phyloP scores from a whole-genome alignment of 225 moss, liverwort and hornwort genomes.

The Physcomitrium patens region DNA sequence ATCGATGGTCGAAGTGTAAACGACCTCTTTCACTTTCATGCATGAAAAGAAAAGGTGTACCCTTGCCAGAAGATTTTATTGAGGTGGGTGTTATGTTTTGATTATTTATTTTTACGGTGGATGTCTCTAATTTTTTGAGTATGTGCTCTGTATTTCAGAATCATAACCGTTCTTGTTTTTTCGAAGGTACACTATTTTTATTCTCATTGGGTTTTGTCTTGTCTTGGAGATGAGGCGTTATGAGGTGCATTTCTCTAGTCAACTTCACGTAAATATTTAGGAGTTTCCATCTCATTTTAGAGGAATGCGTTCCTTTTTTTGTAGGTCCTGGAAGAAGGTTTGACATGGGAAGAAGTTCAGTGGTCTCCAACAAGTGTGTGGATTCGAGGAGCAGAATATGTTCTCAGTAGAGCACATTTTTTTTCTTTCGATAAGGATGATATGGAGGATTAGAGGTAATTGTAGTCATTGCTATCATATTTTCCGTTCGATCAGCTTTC shows the following conservation, averaged over 20 bases:
- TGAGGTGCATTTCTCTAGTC: neutral
- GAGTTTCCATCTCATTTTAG: neutral
- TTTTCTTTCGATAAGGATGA: conserved; percentile 38
- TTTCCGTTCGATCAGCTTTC: neutral
- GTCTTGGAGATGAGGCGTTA: neutral
- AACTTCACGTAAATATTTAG: neutral
- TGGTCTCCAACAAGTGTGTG: conserved; percentile 84
- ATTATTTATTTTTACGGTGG: neutral
- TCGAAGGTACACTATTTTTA: too few relatives aligned
- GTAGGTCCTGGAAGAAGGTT: conserved; percentile 61
- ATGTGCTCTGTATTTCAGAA: neutral
- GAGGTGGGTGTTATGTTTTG: conserved; percentile 31
- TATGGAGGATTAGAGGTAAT: conserved; percentile 21
- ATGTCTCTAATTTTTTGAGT: neutral
- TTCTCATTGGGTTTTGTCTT: neutral
- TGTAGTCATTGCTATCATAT: neutral
- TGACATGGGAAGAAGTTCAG: conserved; percentile 79
- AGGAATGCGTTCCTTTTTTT: conserved; percentile 1
- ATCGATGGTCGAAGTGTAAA: conserved; percentile 70
- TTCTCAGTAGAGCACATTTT: conserved; percentile 72
- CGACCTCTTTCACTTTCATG: conserved; percentile 57
- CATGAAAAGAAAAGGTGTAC: conserved; percentile 67
- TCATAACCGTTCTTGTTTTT: neutral
- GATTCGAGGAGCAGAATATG: conserved; percentile 65
- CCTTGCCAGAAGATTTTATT: conserved; percentile 46